Evolutionary conservation across 2,329 filamentous ascomycete species (phyloP), one percentile per base, ranked within the genome.

Genomic region (Amylocarpus encephaloides): DNA sequence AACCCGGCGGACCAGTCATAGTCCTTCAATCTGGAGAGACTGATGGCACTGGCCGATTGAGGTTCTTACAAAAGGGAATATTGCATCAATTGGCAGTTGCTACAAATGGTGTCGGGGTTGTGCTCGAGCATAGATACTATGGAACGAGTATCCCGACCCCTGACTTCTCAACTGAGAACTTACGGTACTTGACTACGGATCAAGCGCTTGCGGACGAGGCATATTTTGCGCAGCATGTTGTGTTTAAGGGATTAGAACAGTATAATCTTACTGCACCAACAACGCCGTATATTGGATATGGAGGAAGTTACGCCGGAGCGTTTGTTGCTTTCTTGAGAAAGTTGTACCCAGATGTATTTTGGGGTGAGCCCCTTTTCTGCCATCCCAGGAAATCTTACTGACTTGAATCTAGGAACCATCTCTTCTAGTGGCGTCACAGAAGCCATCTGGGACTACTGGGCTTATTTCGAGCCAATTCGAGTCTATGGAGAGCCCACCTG

Each of bases 111-210:
- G 70, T 95, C 22, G 88, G 83, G 2, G 85, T 95, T 2, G 78
- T 95, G 42, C 76, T 95, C 2, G 89, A 95, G 70, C 89, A 95
- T 63, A 80, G 89, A 29, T 95, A 94, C 73, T 95, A 95, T 63
- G 89, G 89, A 49, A 75, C 74, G 11, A 91, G 86, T 64, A 82
- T 84, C 48, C 88, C 88, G 0, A 78, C 79, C 0, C 66, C 74
- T 1, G 77, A 91, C 61, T 73, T 92, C 16, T 77, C 77, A 0
- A 83, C 80, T 0, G 71, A 86, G 63, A 91, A 79, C 59, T 69
- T 94, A 56, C 83, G 89, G 2, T 95, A 93, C 71, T 71, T 95
- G 62, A 85, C 86, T 1, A 93, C 88, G 0, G 86, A 91, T 59
- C 89, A 95, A 66, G 82, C 88, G 0, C 66, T 94, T 35, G 88